Evolutionary conservation across 2,329 filamentous ascomycete species (phyloP).

Genomic region (Stagonosporopsis tanaceti): DNA sequence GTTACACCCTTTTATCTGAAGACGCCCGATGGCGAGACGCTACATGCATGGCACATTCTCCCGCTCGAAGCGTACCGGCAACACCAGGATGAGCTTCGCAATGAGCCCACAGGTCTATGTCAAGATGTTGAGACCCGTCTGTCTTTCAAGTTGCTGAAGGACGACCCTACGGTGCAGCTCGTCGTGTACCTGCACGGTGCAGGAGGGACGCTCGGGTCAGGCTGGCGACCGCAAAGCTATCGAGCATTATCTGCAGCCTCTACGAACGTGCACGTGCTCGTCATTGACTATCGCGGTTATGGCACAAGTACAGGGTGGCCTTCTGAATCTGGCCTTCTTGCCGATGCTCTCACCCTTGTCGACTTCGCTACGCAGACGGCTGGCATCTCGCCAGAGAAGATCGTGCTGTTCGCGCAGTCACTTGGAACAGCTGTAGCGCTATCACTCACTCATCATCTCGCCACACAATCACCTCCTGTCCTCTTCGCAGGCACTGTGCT

Average conservation of each 20-base stretch:
- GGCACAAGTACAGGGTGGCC: slow-evolving; percentile 63
- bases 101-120: slow-evolving; percentile 57
- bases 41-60: slow-evolving; percentile 62
- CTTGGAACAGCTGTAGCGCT: slow-evolving; percentile 64
- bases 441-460: slow-evolving; percentile 56
- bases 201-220: slow-evolving; percentile 64
- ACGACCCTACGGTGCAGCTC: slow-evolving; percentile 69
- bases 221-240: slow-evolving; percentile 64
- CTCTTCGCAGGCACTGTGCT: slow-evolving; percentile 64
- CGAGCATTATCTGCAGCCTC: slow-evolving; percentile 61
- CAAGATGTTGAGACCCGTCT: slow-evolving; percentile 64
- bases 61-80: slow-evolving; percentile 57
- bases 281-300: slow-evolving; percentile 70
- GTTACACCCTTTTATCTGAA: slow-evolving; percentile 58
- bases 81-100: slow-evolving; percentile 52
- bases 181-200: slow-evolving; percentile 70
- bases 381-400: slow-evolving; percentile 61
- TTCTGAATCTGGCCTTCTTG: slow-evolving; percentile 63
- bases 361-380: slow-evolving; percentile 64
- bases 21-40: slow-evolving; percentile 51
- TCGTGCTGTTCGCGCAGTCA: slow-evolving; percentile 67
- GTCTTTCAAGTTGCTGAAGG: slow-evolving; percentile 68
- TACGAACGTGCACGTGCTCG: slow-evolving; percentile 63
- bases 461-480: slow-evolving; percentile 52
- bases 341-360: slow-evolving; percentile 61